Evolutionary conservation across 208 protist species (phyloP).

Genomic region (Wallacemonas sp.): DNA sequence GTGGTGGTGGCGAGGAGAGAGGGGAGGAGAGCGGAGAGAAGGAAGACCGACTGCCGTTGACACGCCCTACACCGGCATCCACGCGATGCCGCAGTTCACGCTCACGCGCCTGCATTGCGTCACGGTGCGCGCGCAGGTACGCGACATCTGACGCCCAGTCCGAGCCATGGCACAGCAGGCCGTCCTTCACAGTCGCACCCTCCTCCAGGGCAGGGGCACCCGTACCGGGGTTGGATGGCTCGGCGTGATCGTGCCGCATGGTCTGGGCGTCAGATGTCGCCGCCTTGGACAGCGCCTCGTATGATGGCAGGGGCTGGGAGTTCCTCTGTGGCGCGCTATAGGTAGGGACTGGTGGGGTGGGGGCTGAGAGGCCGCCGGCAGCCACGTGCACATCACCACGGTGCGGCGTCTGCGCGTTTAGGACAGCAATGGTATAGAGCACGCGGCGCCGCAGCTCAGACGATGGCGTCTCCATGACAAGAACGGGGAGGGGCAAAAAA

Average conservation of each 20-base stretch:
- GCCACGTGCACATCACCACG: neutral
- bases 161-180: no score
- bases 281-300: no score
- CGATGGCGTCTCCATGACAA: neutral
- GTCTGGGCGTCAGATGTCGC: no score
- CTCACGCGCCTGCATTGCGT: conserved; percentile 14
- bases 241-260: no score
- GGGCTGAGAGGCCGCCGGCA: no score
- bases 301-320: no score
- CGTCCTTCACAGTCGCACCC: no score
- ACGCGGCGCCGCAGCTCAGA: conserved; percentile 1
- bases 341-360: no score
- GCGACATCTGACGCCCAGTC: neutral
- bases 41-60: no score
- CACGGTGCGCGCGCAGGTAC: conserved; percentile 9
- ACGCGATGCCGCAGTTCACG: neutral
- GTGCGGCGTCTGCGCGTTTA: neutral
- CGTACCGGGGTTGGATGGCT: no score
- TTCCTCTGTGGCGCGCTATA: no score
- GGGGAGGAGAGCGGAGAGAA: neutral
- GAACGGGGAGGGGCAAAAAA: neutral
- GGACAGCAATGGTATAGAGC: conserved; percentile 7
- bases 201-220: no score
- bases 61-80: neutral
- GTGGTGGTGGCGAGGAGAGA: neutral